Base-by-base conservation (phyloP, 352 stramenopile species). In the Globisporangium barbulae region DNA sequence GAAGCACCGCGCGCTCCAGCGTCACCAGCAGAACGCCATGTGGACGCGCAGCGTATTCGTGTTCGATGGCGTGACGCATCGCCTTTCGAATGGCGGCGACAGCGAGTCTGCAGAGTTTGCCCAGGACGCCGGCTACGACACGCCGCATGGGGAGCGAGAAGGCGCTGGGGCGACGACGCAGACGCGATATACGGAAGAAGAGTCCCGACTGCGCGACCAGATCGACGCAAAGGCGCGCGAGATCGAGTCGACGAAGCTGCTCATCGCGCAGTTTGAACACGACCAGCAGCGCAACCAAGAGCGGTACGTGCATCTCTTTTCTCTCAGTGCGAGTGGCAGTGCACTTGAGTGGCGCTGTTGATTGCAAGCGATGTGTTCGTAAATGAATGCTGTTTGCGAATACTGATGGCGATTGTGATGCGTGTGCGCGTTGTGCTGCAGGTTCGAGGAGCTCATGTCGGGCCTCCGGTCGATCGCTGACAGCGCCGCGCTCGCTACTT, bases 1-100 rank as follows among this genome's bases (percentile, higher is more conserved):
- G 42, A 80, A 78, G n/a, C 79, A 87, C 30, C 70, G 76, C 22
- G 82, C 79, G 15, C 88, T 83, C 54, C 74, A 83, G 61, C 79
- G 82, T 22, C 74, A 75, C 50, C 79, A 89, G 67, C 79, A 86
- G 65, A 91, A 88, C 63, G 78, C 79, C 21, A 73, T 73, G 56
- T 89, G 74, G 79, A 78, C 76, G 44, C 69, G 69, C 47, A 71
- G 83, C 64, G 64, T 85, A 13, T 65, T 65, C 30, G 59, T 53
- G 28, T 65, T 65, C 31, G 50, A 65, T 37, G 59, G 59, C 59
- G 52, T 59, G 33, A 65, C 49, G 21, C 58, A 63, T 35, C 58
- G 45, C 31, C 58, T 63, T 45, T 56, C 57, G 4, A 15, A 17
- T 35, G 25, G 45, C 33, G 33, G 45, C 33, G 33, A 49, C 58